A percentile compares a stretch with the other conserved stretches of the same genome.
phyloP scores from a whole-genome alignment of 2,329 filamentous ascomycete species.

The Sporothrix brasiliensis region DNA sequence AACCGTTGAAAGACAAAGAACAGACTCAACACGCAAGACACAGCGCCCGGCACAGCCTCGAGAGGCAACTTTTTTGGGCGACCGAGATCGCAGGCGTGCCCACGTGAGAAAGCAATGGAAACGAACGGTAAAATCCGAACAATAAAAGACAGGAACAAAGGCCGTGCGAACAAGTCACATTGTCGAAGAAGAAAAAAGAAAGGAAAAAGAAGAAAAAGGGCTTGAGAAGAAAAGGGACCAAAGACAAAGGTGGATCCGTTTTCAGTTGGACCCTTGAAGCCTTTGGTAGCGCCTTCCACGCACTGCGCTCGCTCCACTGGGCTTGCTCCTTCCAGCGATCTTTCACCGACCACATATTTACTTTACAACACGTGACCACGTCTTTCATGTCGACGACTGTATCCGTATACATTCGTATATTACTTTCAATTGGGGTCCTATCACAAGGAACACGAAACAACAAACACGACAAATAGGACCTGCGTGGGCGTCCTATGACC shows the following conservation, averaged over 20 bases:
- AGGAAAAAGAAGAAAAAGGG: not conserved
- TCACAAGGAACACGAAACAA: too few relatives aligned
- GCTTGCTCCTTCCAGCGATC: not conserved
- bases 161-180: too few relatives aligned
- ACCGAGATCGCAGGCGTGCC: conserved; percentile 10
- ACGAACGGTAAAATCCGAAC: not conserved
- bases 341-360: not conserved
- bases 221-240: too few relatives aligned
- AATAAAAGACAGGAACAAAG: not conserved
- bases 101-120: not conserved
- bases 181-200: not conserved
- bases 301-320: not conserved
- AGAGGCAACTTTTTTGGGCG: not conserved
- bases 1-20: not conserved
- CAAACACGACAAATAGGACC: not conserved
- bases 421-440: too few relatives aligned
- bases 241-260: not conserved
- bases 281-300: not conserved
- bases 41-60: conserved; percentile 25
- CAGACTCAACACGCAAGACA: not conserved
- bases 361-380: not conserved
- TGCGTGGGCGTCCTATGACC: not conserved
- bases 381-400: not conserved
- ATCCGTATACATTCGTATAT: not conserved
- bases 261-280: not conserved